Evolutionary conservation across 805 yeast genomes (phyloP).

Genomic region (Metschnikowia lachancei): DNA sequence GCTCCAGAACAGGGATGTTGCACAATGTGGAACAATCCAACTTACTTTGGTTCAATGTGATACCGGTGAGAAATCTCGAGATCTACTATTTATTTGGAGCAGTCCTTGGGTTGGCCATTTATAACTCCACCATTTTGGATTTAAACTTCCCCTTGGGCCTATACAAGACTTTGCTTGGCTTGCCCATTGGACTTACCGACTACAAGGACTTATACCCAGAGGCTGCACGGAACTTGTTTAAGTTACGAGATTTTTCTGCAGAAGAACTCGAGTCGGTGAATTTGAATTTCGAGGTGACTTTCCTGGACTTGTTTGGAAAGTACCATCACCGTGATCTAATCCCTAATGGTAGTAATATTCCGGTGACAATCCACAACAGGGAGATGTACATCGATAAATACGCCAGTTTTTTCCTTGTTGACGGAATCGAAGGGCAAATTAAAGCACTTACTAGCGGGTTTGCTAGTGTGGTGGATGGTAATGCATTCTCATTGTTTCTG

Average conservation of each 20-base stretch:
- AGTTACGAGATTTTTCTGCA: constrained; percentile 24
- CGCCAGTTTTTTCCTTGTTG: constrained; percentile 57
- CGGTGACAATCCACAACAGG: constrained; percentile 60
- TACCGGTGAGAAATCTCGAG: constrained; percentile 45
- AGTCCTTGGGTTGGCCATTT: constrained; percentile 84
- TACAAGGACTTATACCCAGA: constrained; percentile 67
- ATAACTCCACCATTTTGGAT: constrained; percentile 84
- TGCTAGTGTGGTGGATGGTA: constrained; percentile 70
- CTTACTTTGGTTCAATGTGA: constrained; percentile 69
- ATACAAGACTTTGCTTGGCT: constrained; percentile 67
- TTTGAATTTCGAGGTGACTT: constrained; percentile 59
- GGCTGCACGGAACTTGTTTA: constrained; percentile 42
- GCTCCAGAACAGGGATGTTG: constrained; percentile 67
- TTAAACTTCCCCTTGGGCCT: constrained; percentile 71
- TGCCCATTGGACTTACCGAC: constrained; percentile 59
- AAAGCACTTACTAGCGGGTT: constrained; percentile 69
- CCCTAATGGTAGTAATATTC: constrained; percentile 51
- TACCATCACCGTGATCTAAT: constrained; percentile 49
- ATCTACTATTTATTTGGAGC: constrained; percentile 79
- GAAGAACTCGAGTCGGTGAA: constrained; percentile 46
- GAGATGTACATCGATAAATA: constrained; percentile 61
- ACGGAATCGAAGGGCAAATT: constrained; percentile 52
- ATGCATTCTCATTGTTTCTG: constrained; percentile 73
- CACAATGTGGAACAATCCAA: constrained; percentile 64
- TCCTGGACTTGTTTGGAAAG: constrained; percentile 47